Conservation (phyloP, 208 protist species). For the Lotmaria passim region DNA sequence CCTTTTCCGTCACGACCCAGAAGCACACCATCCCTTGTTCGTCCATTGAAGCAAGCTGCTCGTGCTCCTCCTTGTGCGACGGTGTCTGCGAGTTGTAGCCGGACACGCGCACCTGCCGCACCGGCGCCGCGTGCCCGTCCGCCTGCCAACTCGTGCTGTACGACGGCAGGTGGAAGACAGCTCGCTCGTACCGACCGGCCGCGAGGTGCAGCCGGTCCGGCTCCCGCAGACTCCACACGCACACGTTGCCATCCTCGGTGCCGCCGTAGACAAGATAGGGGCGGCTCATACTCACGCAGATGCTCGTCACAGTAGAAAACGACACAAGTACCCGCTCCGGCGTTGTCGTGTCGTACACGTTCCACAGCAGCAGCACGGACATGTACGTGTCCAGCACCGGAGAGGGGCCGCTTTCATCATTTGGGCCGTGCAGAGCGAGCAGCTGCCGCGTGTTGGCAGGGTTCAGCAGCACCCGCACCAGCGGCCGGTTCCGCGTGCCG, state of each 20-base stretch:
- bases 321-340: conserved; percentile 75
- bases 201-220: conserved; percentile 70
- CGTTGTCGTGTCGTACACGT: conserved; percentile 51
- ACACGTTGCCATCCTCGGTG: conserved; percentile 71
- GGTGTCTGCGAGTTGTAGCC: conserved; percentile 64
- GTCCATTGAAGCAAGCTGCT: conserved; percentile 82
- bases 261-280: conserved; percentile 76
- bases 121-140: conserved; percentile 63
- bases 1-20: conserved; percentile 73
- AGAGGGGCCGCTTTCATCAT: conserved; percentile 40
- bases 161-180: conserved; percentile 70
- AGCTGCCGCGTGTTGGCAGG: conserved; percentile 49
- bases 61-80: conserved; percentile 57
- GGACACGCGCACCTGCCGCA: conserved; percentile 56
- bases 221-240: conserved; percentile 81
- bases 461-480: conserved; percentile 61
- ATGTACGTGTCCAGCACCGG: conserved; percentile 55
- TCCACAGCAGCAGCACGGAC: conserved; percentile 84
- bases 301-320: conserved; percentile 47
- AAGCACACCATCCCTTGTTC: conserved; percentile 52
- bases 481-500: conserved; percentile 51
- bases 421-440: conserved; percentile 51
- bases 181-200: conserved; percentile 47
- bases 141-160: conserved; percentile 74
- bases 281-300: conserved; percentile 67